Base-by-base conservation (phyloP, 352 stramenopile genomes). In the Halophytophthora batemanensis region DNA sequence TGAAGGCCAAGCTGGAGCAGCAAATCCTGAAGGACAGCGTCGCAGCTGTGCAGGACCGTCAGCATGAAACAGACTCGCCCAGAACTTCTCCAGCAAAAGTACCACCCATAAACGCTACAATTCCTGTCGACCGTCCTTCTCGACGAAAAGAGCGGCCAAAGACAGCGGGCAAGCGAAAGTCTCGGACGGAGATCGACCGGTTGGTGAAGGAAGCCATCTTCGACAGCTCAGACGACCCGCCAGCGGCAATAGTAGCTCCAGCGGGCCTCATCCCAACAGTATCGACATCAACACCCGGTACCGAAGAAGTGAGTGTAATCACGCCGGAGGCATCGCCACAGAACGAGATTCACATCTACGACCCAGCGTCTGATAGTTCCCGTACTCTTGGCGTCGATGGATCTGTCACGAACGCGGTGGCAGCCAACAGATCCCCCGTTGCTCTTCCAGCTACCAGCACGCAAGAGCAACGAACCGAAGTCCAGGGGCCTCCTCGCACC, bases 11-110 rank as follows among this genome's bases (percentile, higher is more conserved):
- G 38, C 53, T 90, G 6, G 74, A 87, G 55, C 67, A 87, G 34
- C 79, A 86, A 44, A 86, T 90, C 51, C 19, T 90, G 13, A 83
- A 85, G 43, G 66, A 86, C 41, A 71, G 65, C n/a, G 51, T 71
- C 5, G 51, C 42, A 3, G 70, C 34, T 13, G 39, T 38, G 18
- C 11, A 35, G 2, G 37, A 49, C 12, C 29, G 0, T 31, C n/a
- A 19, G 13, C 38, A 49, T 3, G 33, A n/a, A n/a, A n/a, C n/a
- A n/a, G n/a, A n/a, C n/a, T 41, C 7, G n/a, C 28, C 13, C 25
- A 14, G 25, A n/a, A n/a, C n/a, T n/a, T n/a, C n/a, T n/a, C n/a
- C 42, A 56, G 10, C 2, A 29, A 28, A 4, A 37, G 50, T 23
- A 0, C 15, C 43, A 21, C 46, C 23, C 3, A 34, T 36, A 60